phyloP scores from a whole-genome alignment of 805 yeast genomes.

The Saccharomyces paradoxus region DNA sequence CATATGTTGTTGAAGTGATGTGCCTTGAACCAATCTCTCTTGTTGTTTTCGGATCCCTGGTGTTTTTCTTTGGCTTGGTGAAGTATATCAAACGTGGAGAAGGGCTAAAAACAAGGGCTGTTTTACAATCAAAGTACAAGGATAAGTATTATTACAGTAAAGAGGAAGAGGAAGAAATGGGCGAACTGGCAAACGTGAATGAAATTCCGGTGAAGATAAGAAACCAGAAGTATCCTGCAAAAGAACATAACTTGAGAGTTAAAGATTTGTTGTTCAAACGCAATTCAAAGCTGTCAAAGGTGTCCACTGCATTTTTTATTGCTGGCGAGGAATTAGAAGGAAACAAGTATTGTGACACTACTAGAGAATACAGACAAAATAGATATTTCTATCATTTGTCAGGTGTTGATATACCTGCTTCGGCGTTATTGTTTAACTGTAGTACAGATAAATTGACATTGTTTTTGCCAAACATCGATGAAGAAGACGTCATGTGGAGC shows the following conservation, averaged over 20 bases:
- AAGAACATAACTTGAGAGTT: constrained; percentile 57
- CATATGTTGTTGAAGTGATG: neutral
- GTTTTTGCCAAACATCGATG: constrained; percentile 75
- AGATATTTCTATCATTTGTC: constrained; percentile 82
- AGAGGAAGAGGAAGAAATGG: neutral
- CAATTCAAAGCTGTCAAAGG: constrained; percentile 19
- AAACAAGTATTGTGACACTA: constrained; percentile 72
- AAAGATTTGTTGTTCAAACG: constrained; percentile 26
- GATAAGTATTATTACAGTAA: neutral
- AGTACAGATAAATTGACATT: constrained; percentile 50
- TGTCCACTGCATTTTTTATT: constrained; percentile 41
- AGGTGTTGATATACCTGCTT: constrained; percentile 77
- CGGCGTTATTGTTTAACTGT: constrained; percentile 54
- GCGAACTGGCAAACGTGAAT: constrained; percentile 12
- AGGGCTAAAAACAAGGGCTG: neutral
- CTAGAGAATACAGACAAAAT: constrained; percentile 75
- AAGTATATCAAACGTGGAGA: neutral
- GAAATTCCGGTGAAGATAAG: constrained; percentile 16
- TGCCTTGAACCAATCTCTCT: neutral
- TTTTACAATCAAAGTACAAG: neutral
- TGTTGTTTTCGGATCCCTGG: neutral
- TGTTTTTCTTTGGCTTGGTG: neutral
- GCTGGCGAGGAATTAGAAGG: constrained; percentile 53
- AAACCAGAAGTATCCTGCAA: constrained; percentile 68
- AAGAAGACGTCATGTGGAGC: constrained; percentile 93